Base-by-base conservation (phyloP, 768 basidiomycete genomes). In the Mycena vulgaris region DNA sequence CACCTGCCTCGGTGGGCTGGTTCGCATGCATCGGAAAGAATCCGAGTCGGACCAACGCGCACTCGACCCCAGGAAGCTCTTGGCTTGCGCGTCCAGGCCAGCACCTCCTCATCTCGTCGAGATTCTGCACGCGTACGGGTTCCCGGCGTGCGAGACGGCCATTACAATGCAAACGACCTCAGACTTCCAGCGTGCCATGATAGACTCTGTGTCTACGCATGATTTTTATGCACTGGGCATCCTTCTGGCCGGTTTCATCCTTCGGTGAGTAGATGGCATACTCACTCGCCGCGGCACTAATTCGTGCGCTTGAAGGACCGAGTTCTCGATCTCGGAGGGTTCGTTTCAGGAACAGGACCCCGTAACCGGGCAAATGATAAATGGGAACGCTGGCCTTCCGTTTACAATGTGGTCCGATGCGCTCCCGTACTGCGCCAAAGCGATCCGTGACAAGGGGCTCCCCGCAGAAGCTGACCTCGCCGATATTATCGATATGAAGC, bases 401-500 rank as follows among this genome's bases (percentile, higher is more conserved):
- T 92, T 93, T 80, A 85, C 68, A 30, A 83, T 82, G 79, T 93
- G 87, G 87, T 73, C 80, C 9, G 90, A 92, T 70, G 80, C 90
- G 0, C 79, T 93, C 7, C 90, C 91, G 5, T 79, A 83, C 23
- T 90, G 90, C 74, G 90, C 91, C 11, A 82, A 81, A 30, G 90
- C 86, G 30, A 85, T 92, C 42, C 86, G 89, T 11, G 79, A 75
- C 39, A 81, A 78, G 62, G 83, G 82, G n/a, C 78, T 77, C 16
- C 75, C 83, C 0, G 73, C 73, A 7, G 88, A 91, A 63, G 76
- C 70, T 25, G 89, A 92, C 75, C 72, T 83, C 17, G 91, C 91
- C 0, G 90, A 92, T 75, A 88, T 92, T 69, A 77, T 93, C 33
- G 90, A 92, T 35, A 86, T 91, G 80, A 92, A 92, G 75, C 89